These are phyloP conservation scores for Lenwebbia sp. DNA, from an alignment of 345 rosid species.

Conservation along the genomic window DNA sequence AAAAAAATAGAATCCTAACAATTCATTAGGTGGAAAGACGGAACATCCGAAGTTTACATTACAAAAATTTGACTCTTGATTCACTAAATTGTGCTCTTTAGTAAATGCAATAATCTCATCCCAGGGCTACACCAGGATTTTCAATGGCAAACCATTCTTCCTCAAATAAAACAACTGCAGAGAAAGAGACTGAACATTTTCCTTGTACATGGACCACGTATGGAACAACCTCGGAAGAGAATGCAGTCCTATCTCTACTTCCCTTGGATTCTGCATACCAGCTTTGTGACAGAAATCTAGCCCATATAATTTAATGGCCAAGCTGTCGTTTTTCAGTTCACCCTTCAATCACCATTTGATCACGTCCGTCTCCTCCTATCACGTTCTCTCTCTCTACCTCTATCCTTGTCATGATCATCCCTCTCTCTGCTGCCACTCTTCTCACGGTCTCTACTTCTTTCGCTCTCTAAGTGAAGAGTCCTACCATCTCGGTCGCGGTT, in stretches of 20 bases:
- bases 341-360: neutral
- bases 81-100: neutral
- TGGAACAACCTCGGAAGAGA: neutral
- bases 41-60: neutral
- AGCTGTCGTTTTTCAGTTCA: neutral
- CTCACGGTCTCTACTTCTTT: conserved; percentile 49
- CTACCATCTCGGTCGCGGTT: conserved; percentile 38
- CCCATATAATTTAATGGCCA: neutral
- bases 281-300: neutral
- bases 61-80: neutral
- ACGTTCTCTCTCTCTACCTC: conserved; percentile 64
- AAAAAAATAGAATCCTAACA: neutral
- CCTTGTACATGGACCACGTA: neutral
- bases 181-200: neutral
- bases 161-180: neutral
- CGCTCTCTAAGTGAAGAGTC: conserved; percentile 31
- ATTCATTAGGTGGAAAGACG: neutral
- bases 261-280: neutral
- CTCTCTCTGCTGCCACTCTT: conserved; percentile 72
- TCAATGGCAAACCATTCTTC: neutral
- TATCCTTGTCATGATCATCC: conserved; percentile 52
- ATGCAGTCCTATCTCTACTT: neutral
- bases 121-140: neutral
- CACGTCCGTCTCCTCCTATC: conserved; percentile 59
- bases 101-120: neutral